Evolutionary conservation across 345 rosid species (phyloP).

Genomic region (Ceriops decandra): DNA sequence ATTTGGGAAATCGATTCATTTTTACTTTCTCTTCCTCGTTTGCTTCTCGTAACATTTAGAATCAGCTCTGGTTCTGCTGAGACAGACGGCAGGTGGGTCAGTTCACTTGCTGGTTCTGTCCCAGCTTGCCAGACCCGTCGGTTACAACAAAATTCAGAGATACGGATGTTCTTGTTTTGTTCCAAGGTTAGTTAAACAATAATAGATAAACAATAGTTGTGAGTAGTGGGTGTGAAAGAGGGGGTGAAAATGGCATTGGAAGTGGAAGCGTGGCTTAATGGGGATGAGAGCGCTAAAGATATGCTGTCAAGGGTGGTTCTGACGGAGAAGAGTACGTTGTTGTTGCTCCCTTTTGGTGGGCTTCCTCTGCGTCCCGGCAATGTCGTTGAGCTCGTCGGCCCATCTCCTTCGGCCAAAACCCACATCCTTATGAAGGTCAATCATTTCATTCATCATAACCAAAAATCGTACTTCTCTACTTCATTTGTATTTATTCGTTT

Average conservation of each 20-base stretch:
- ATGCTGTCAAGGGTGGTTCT: slow-evolving; percentile 55
- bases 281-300: slow-evolving; percentile 55
- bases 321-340: slow-evolving; percentile 34
- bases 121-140: no score
- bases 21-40: no score
- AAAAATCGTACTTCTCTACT: neutral
- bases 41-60: no score
- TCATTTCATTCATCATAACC: neutral
- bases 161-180: no score
- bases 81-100: no score
- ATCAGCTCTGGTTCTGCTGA: no score
- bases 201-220: no score
- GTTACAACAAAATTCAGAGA: no score
- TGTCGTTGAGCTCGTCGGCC: slow-evolving; percentile 64
- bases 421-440: slow-evolving; percentile 54
- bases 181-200: no score
- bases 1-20: no score
- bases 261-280: slow-evolving; percentile 43
- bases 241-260: neutral
- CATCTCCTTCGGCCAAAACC: slow-evolving; percentile 72
- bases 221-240: no score
- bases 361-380: slow-evolving; percentile 64
- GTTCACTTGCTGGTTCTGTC: no score
- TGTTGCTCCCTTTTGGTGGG: slow-evolving; percentile 58
- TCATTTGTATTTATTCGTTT: neutral